Evolutionary conservation across 2,329 filamentous ascomycete genomes (phyloP), one percentile per base, ranked within the genome.

Genomic region (Cladosporium sphaerospermum): DNA sequence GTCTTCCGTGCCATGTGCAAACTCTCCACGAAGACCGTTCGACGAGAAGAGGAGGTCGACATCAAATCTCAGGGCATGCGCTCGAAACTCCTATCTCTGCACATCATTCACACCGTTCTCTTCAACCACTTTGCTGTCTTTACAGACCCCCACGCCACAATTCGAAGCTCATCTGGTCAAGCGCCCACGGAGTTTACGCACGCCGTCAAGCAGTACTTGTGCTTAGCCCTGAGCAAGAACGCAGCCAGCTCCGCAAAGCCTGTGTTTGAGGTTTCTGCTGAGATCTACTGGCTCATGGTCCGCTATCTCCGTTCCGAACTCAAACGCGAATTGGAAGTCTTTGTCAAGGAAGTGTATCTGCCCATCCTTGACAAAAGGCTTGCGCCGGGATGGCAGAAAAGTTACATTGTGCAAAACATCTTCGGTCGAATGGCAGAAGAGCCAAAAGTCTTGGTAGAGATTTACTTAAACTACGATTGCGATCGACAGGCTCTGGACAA

Each of bases 271-370:
- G 89, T 97, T 40, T 92, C 89, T 68, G 91, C 88, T 63, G 93
- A 99, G 69, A 95, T 97, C 31, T 99, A 99, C 69, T 99, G 91
- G 90, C 78, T 97, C 54, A 96, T 96, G 85, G 74, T 96, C 41
- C 95, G 95, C 68, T 86, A 89, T 63, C 87, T 99, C 82, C 83
- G 95, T 56, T 86, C 93, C 2, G 86, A 91, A 57, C 87, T 99
- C 71, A 99, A 99, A 83, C 95, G 96, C 81, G 93, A 99, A 67
- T 88, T 99, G 52, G 93, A 97, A 69, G 92, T 99, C 0, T 97
- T 99, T 67, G 73, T 99, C 55, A 97, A 97, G 67, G 93, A 99
- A 67, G 95, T 99, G 31, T 99, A 99, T 66, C 76, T 99, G 4
- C 86, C 91, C 0, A 89, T 97, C 40, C 75, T 99, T 36, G 92